A percentile compares a stretch with the other conserved stretches of the same genome.
Evolutionary conservation across 495 filamentous ascomycete genomes (phyloP).

Genomic region (Talaromyces adpressus): DNA sequence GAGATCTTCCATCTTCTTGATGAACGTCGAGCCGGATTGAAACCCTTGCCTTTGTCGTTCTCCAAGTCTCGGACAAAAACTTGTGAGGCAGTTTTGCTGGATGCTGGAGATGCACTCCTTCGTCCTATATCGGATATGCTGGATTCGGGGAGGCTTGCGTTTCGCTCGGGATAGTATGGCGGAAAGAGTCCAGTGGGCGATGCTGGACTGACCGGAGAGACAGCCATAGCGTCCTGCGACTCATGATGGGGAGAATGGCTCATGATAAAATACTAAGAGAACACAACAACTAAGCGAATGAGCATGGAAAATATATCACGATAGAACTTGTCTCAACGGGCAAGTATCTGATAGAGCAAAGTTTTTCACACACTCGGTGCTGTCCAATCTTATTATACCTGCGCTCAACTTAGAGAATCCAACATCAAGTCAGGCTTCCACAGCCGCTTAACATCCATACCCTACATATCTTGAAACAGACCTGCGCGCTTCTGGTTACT

Average conservation of each 20-base stretch:
- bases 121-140: background rate
- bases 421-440: background rate
- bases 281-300: background rate
- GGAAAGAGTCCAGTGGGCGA: background rate
- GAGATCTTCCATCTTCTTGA: background rate
- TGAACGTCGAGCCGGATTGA: background rate
- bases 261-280: background rate
- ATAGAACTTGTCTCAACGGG: background rate
- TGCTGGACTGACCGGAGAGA: background rate
- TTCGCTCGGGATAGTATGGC: background rate
- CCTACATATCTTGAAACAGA: background rate
- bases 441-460: background rate
- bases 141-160: background rate
- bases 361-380: background rate
- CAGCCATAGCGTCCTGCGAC: background rate
- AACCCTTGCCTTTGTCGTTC: background rate
- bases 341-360: background rate
- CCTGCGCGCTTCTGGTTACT: background rate
- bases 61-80: background rate
- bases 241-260: background rate
- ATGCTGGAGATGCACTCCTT: background rate
- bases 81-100: background rate
- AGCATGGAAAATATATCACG: background rate
- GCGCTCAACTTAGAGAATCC: background rate
- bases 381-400: background rate